phyloP scores from a whole-genome alignment of 306 rosid species.

The Lablab purpureus region DNA sequence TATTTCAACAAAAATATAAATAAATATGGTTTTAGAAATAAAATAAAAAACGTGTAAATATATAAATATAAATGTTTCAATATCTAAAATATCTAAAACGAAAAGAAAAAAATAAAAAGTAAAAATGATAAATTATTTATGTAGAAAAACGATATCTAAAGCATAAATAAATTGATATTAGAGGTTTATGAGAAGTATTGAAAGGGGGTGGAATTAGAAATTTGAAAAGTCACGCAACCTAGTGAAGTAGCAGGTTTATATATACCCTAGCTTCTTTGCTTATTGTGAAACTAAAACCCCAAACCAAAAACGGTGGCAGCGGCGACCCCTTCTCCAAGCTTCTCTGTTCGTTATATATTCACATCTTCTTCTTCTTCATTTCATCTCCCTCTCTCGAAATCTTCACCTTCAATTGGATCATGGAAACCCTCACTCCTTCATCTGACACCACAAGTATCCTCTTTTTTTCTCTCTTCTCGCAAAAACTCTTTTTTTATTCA shows the following conservation, averaged over 20 bases:
- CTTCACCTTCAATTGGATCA: constrained; percentile 30
- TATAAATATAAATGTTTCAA: no score
- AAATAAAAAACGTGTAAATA: no score
- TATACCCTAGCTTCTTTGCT: not conserved
- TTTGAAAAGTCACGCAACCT: not conserved
- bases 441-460: constrained; percentile 36
- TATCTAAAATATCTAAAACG: no score
- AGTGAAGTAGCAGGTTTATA: not conserved
- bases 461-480: not conserved
- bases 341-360: constrained; percentile 19
- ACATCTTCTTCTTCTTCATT: not conserved
- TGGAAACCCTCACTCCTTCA: constrained; percentile 31
- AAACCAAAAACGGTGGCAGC: constrained; percentile 20
- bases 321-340: constrained; percentile 53
- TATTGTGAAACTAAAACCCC: constrained; percentile 21
- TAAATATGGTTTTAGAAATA: no score
- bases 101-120: no score
- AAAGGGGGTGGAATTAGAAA: not conserved
- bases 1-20: no score
- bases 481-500: not conserved
- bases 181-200: not conserved
- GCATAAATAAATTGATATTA: no score
- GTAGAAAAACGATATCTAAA: no score
- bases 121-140: no score
- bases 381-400: not conserved